Evolutionary conservation across 805 yeast species (phyloP).

Genomic region (Saccharomycopsis sp.): DNA sequence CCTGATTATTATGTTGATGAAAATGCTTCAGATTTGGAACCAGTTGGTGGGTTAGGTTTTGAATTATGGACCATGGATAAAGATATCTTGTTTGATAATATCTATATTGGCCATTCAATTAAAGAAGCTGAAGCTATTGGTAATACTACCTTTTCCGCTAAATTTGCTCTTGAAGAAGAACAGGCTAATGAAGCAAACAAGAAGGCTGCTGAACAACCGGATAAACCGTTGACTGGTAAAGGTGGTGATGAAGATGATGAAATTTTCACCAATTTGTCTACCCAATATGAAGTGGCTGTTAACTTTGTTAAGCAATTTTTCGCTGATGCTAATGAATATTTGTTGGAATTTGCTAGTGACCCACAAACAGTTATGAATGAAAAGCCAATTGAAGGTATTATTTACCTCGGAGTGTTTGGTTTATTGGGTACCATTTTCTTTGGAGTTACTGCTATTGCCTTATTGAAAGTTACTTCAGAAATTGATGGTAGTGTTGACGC

Average conservation of each 20-base stretch:
- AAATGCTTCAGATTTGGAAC: conserved; percentile 52
- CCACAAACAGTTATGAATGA: conserved; percentile 39
- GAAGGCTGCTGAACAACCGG: conserved; percentile 32
- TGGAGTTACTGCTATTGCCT: conserved; percentile 35
- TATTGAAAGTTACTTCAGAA: conserved; percentile 18
- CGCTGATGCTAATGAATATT: conserved; percentile 28
- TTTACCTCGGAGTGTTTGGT: conserved; percentile 39
- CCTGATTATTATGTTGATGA: conserved; percentile 60
- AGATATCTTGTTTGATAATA: conserved; percentile 70
- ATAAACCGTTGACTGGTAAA: conserved; percentile 23
- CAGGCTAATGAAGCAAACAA: conserved; percentile 38
- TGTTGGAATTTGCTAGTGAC: conserved; percentile 34
- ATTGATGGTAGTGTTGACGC: conserved; percentile 17
- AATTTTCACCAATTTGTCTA: background rate
- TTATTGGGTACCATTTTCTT: conserved; percentile 36
- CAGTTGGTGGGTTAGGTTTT: conserved; percentile 77
- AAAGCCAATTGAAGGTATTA: conserved; percentile 45
- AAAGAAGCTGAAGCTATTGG: conserved; percentile 81
- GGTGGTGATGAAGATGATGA: conserved; percentile 22
- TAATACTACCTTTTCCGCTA: conserved; percentile 60
- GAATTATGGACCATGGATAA: conserved; percentile 85
- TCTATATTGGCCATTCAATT: conserved; percentile 80
- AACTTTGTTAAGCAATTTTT: conserved; percentile 37
- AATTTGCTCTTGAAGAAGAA: conserved; percentile 43
- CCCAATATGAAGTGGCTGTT: conserved; percentile 51